A percentile compares a stretch with the other conserved stretches of the same genome.
Evolutionary conservation across 176 grass and related monocot genomes (phyloP).

Genomic region (Phoenix roebelenii): DNA sequence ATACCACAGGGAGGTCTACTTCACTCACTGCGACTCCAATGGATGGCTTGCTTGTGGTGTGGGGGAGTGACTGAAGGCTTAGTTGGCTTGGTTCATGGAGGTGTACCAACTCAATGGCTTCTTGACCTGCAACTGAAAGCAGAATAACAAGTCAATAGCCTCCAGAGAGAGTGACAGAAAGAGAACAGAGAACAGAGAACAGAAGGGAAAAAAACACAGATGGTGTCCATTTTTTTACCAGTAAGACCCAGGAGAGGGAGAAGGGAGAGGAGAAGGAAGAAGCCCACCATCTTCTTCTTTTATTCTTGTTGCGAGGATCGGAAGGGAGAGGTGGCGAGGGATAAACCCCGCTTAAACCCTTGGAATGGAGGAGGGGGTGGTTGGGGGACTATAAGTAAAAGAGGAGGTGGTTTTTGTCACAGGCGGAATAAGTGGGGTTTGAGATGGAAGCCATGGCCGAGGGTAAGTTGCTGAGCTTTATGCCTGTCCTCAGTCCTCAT

Average conservation of each 20-base stretch:
- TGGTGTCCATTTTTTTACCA: slow-evolving; percentile 5
- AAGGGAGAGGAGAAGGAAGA: slow-evolving; percentile 18
- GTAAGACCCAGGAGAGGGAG: slow-evolving; percentile 42
- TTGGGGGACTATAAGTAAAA: background rate
- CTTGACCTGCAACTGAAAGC: slow-evolving; percentile 43
- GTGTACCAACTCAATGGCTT: slow-evolving; percentile 27
- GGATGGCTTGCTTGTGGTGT: background rate
- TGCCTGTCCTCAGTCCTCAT: too few relatives aligned
- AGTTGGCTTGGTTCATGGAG: slow-evolving; percentile 4
- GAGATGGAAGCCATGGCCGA: background rate
- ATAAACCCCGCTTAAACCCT: slow-evolving; percentile 11
- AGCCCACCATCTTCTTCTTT: slow-evolving; percentile 10
- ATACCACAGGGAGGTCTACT: slow-evolving; percentile 19
- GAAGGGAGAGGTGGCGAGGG: background rate
- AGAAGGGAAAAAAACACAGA: background rate
- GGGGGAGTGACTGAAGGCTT: background rate
- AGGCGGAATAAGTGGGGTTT: background rate
- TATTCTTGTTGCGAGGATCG: background rate
- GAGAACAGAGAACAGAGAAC: background rate
- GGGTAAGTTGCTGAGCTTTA: too few relatives aligned
- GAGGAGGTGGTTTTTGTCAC: too few relatives aligned
- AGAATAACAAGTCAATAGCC: background rate
- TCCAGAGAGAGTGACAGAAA: background rate
- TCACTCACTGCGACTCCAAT: slow-evolving; percentile 21
- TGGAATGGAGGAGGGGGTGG: background rate